These are phyloP conservation scores for Boletus vinaceobasis DNA, from an alignment of 768 basidiomycete genomes.

Conservation along the genomic window DNA sequence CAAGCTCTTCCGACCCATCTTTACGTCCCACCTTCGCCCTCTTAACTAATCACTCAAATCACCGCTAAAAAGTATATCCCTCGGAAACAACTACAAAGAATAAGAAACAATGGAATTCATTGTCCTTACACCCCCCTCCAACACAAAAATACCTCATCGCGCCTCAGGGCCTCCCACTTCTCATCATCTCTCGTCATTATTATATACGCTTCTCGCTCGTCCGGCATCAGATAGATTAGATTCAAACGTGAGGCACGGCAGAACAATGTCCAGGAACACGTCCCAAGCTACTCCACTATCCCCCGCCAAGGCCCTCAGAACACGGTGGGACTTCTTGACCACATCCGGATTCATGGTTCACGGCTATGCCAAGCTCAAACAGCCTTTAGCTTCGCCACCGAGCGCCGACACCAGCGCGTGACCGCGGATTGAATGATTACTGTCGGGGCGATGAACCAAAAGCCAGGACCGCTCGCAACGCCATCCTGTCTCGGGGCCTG, in stretches of 20 bases:
- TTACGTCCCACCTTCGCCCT: constrained; percentile 17
- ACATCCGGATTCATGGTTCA: not conserved
- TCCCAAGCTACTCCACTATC: no score
- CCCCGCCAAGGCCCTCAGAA: no score
- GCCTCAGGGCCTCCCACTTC: no score
- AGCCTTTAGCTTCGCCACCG: not conserved
- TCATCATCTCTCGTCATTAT: constrained; percentile 11
- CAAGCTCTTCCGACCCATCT: no score
- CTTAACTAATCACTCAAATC: no score
- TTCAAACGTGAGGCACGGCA: not conserved
- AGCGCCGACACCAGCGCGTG: not conserved
- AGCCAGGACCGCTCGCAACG: no score
- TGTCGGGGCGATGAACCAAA: not conserved
- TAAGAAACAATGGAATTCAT: no score
- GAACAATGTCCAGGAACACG: constrained; percentile 14
- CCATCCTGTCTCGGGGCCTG: no score
- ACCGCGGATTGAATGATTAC: not conserved
- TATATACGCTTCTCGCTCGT: constrained; percentile 3
- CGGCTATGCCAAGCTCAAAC: not conserved
- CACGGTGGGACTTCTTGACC: not conserved
- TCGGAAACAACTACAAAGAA: no score
- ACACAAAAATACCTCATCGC: no score
- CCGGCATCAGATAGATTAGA: constrained; percentile 4
- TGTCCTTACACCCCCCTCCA: not conserved
- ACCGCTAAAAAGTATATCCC: no score